These are phyloP conservation scores for Saccharomycopsis lassenensis DNA, from an alignment of 805 yeast species.

Conservation along the genomic window DNA sequence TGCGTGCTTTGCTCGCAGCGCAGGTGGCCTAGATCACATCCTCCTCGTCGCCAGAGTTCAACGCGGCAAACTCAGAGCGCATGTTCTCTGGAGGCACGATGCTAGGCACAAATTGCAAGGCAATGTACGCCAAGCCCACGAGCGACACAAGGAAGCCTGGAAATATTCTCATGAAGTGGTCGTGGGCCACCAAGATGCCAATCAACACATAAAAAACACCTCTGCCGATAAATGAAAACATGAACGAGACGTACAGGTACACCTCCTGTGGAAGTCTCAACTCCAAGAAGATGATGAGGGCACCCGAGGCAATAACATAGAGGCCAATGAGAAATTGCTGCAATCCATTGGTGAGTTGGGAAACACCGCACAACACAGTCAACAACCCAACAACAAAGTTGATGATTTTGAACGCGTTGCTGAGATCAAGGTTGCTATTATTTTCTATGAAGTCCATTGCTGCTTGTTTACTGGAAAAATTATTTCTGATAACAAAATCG, in stretches of 20 bases:
- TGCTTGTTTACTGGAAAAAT: too few species aligned
- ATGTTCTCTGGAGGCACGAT: slow-evolving; percentile 76
- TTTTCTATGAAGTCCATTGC: slow-evolving; percentile 11
- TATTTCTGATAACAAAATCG: too few species aligned
- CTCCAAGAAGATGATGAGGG: slow-evolving; percentile 35
- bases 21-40: slow-evolving; percentile 15
- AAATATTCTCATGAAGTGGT: slow-evolving; percentile 44
- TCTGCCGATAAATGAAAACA: slow-evolving; percentile 52
- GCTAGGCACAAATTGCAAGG: slow-evolving; percentile 62
- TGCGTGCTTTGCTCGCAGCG: too few species aligned
- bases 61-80: slow-evolving; percentile 40
- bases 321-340: slow-evolving; percentile 47
- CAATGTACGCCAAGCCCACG: slow-evolving; percentile 48
- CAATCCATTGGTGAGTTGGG: slow-evolving; percentile 28
- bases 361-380: slow-evolving; percentile 28
- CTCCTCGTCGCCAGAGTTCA: slow-evolving; percentile 27
- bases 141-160: slow-evolving; percentile 48
- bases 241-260: slow-evolving; percentile 54
- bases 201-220: slow-evolving; percentile 33
- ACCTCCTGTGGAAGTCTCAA: slow-evolving; percentile 43
- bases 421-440: slow-evolving; percentile 9
- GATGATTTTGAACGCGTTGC: slow-evolving; percentile 33
- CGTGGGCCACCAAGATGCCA: slow-evolving; percentile 39
- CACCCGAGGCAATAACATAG: slow-evolving; percentile 46
- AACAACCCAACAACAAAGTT: slow-evolving; percentile 47